Conservation (phyloP, 1,284 basidiomycete species). For the Cutaneotrichosporon sp. region DNA sequence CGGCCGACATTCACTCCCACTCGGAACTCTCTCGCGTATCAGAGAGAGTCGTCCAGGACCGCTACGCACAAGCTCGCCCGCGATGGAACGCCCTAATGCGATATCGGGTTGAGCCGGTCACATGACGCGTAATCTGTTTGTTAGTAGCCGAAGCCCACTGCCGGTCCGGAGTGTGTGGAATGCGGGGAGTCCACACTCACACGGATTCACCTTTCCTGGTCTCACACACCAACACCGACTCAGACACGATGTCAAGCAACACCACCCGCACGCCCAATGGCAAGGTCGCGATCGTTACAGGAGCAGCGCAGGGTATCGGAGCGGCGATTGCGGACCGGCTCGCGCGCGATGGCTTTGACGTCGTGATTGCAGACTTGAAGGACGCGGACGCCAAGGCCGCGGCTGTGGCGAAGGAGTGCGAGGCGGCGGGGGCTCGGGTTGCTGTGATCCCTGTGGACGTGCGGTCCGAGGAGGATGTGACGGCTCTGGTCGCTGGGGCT, state of each 20-base stretch:
- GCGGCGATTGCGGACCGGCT: constrained; percentile 56
- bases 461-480: constrained; percentile 39
- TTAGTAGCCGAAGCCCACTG: neutral
- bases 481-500: constrained; percentile 39
- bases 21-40: no score
- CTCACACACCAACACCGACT: neutral
- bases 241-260: neutral
- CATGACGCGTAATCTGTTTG: neutral
- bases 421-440: constrained; percentile 37
- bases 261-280: neutral
- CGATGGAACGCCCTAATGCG: neutral
- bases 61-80: neutral
- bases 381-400: constrained; percentile 27
- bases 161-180: neutral
- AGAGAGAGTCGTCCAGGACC: neutral
- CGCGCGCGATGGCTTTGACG: constrained; percentile 53
- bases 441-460: constrained; percentile 41
- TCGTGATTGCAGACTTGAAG: constrained; percentile 51
- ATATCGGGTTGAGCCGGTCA: neutral
- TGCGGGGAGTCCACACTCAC: neutral
- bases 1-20: neutral
- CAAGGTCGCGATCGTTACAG: constrained; percentile 53
- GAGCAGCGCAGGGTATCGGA: constrained; percentile 56
- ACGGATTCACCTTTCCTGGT: neutral
- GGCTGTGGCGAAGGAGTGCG: constrained; percentile 34